Evolutionary conservation across 106 monocot genomes (phyloP).

Genomic region (Agapanthus africanus): DNA sequence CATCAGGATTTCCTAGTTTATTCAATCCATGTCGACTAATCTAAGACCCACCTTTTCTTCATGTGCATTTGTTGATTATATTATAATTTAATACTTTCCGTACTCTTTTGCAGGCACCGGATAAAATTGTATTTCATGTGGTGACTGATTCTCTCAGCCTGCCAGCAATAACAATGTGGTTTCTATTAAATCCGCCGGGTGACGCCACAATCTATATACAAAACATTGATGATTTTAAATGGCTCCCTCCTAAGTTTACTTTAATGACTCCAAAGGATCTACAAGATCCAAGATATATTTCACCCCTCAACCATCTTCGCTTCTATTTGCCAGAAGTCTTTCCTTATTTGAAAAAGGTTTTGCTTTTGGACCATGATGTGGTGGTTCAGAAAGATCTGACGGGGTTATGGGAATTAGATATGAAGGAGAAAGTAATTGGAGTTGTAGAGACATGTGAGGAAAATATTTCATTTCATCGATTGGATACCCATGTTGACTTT

Average conservation of each 20-base stretch:
- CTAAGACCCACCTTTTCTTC: no score
- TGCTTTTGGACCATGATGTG: conserved; percentile 91
- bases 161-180: conserved; percentile 92
- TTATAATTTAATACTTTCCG: no score
- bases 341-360: conserved; percentile 54
- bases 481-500: conserved; percentile 52
- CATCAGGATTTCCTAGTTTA: no score
- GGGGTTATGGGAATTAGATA: conserved; percentile 50
- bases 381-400: conserved; percentile 69
- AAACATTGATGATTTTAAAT: conserved; percentile 57
- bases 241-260: conserved; percentile 41
- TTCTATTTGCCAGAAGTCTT: conserved; percentile 86
- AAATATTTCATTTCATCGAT: conserved; percentile 21
- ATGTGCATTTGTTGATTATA: no score
- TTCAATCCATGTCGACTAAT: no score
- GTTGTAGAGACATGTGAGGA: conserved; percentile 48
- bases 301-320: conserved; percentile 76
- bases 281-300: conserved; percentile 49
- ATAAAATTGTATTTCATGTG: conserved; percentile 75
- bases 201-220: conserved; percentile 53
- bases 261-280: conserved; percentile 35
- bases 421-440: conserved; percentile 72
- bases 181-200: conserved; percentile 53
- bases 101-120: conserved; percentile 66
- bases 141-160: conserved; percentile 78